Evolutionary conservation across 2,329 filamentous ascomycete species (phyloP).

Genomic region (Phyllosticta citriasiana): DNA sequence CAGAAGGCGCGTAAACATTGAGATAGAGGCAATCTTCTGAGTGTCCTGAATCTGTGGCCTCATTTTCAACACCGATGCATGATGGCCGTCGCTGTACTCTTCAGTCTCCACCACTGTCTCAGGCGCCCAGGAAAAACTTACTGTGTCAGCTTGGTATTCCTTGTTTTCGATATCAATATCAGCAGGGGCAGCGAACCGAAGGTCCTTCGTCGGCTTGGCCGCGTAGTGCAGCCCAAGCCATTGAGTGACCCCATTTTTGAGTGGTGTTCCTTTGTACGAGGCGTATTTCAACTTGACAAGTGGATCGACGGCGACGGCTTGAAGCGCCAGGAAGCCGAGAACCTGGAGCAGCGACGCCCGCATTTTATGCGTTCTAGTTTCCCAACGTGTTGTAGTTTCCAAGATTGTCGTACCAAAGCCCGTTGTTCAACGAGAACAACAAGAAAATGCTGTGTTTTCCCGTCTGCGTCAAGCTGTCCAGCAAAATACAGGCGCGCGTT

Average conservation of each 20-base stretch:
- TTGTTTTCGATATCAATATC: conserved; percentile 31
- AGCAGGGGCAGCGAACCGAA: conserved; percentile 56
- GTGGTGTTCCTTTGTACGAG: conserved; percentile 48
- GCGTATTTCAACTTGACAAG: conserved; percentile 57
- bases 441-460: no score
- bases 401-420: not conserved
- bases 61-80: conserved; percentile 6
- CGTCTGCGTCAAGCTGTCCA: not conserved
- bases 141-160: conserved; percentile 4
- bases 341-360: not conserved
- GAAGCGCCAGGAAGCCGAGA: not conserved
- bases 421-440: not conserved
- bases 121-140: not conserved
- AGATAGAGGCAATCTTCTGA: conserved; percentile 33
- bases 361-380: not conserved
- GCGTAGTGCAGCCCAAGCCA: conserved; percentile 72
- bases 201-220: conserved; percentile 50
- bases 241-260: conserved; percentile 50
- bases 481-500: not conserved
- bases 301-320: conserved; percentile 23
- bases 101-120: not conserved
- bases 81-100: conserved; percentile 1
- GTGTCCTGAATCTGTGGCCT: not conserved
- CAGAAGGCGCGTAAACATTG: conserved; percentile 28
- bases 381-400: not conserved